phyloP scores from a whole-genome alignment of 208 protist species.

The Novymonas esmeraldas region DNA sequence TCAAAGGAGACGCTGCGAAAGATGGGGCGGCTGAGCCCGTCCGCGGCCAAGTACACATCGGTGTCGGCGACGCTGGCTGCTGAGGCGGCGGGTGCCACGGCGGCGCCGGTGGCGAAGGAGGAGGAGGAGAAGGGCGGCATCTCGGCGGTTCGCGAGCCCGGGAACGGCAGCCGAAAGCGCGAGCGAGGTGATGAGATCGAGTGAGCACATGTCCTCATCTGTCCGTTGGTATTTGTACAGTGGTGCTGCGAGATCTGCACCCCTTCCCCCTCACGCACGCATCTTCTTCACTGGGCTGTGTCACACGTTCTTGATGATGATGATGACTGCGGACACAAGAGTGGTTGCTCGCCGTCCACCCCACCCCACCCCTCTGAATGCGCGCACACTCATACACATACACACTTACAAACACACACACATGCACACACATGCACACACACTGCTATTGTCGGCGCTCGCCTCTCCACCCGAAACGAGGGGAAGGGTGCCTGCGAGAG shows the following conservation, averaged over 20 bases:
- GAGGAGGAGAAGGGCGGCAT: slow-evolving; percentile 36
- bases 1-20: slow-evolving; percentile 47
- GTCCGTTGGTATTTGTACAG: neutral
- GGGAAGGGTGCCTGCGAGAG: no score
- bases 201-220: neutral
- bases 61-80: neutral
- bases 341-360: no score
- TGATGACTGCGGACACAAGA: no score
- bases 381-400: no score
- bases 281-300: no score
- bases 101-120: neutral
- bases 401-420: no score
- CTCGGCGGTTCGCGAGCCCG: slow-evolving; percentile 56
- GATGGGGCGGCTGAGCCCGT: slow-evolving; percentile 44
- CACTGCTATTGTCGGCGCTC: no score
- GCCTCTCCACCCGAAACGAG: no score
- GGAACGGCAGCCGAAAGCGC: slow-evolving; percentile 39
- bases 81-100: slow-evolving; percentile 3
- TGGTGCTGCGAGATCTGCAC: neutral
- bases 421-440: no score
- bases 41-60: slow-evolving; percentile 21
- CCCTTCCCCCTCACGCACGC: neutral
- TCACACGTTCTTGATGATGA: no score
- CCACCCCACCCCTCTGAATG: no score
- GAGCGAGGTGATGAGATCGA: slow-evolving; percentile 8